A percentile compares a stretch with the other conserved stretches of the same genome.
These are phyloP conservation scores for Erucastrum elatum DNA, from an alignment of 345 rosid species.

Conservation along the genomic window DNA sequence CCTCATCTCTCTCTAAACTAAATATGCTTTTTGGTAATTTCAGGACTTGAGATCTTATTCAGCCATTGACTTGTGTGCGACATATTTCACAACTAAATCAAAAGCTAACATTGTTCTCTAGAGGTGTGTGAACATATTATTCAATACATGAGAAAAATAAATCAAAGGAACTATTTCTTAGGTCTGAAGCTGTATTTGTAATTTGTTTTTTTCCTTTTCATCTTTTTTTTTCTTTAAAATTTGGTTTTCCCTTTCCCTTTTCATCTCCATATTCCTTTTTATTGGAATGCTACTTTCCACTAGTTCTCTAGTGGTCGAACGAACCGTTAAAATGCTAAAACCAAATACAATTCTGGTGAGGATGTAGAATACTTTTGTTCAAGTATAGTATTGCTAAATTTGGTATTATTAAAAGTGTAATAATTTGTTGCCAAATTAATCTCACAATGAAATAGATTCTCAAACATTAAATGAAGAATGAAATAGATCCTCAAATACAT, in stretches of 20 bases:
- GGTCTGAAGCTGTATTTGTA: slow-evolving; percentile 31
- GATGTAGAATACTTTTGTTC: background rate
- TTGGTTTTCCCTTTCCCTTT: background rate
- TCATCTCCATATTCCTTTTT: slow-evolving; percentile 4
- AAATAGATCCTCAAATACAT: background rate
- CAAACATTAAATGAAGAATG: background rate
- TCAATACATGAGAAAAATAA: slow-evolving; percentile 13
- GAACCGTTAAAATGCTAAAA: background rate
- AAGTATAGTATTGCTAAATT: background rate
- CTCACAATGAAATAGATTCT: background rate
- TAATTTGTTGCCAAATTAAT: background rate
- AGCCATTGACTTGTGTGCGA: slow-evolving; percentile 32
- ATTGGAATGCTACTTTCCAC: slow-evolving; percentile 20
- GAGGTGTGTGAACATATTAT: slow-evolving; percentile 32
- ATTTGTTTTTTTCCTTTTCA: background rate
- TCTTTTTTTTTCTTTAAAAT: background rate
- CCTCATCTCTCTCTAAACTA: background rate
- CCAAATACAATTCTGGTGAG: background rate
- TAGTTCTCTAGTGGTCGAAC: background rate
- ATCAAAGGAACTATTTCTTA: slow-evolving; percentile 23
- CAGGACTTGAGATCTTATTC: background rate
- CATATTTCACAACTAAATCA: slow-evolving; percentile 30
- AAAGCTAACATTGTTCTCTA: slow-evolving; percentile 14
- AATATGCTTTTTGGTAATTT: slow-evolving; percentile 15
- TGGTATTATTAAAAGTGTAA: background rate